phyloP scores from a whole-genome alignment of 1,139 yeast species.

The Candida smagusa region DNA sequence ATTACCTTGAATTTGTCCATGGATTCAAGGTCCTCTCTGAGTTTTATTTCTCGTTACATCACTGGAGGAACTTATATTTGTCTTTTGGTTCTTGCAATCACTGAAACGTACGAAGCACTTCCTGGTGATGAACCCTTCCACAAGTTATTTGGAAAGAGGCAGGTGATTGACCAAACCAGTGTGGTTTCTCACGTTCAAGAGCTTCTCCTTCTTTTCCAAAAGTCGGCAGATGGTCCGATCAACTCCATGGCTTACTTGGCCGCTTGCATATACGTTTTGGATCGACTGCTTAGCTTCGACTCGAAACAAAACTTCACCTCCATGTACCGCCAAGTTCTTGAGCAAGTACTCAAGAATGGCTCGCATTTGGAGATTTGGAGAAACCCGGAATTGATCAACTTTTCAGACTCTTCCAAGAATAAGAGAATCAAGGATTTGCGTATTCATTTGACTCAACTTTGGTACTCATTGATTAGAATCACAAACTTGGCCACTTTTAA shows the following conservation, averaged over 20 bases:
- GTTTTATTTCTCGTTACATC: constrained; percentile 13
- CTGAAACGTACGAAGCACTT: not conserved
- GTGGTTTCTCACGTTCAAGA: constrained; percentile 1
- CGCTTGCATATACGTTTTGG: constrained; percentile 22
- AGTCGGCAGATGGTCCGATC: constrained; percentile 12
- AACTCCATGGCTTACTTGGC: constrained; percentile 24
- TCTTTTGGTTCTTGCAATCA: constrained; percentile 28
- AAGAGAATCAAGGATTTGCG: constrained; percentile 22
- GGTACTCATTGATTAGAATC: constrained; percentile 36
- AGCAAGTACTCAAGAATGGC: constrained; percentile 14
- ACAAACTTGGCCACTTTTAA: constrained; percentile 31
- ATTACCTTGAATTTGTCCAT: constrained; percentile 1
- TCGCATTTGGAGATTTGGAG: constrained; percentile 23
- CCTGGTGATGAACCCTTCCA: not conserved
- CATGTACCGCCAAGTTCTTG: constrained; percentile 17
- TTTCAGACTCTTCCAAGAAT: constrained; percentile 12
- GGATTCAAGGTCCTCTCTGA: constrained; percentile 11
- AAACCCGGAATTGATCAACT: constrained; percentile 29
- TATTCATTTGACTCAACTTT: constrained; percentile 31
- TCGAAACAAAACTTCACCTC: constrained; percentile 16
- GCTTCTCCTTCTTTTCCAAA: constrained; percentile 1
- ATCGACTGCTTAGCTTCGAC: constrained; percentile 13
- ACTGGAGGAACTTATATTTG: constrained; percentile 29
- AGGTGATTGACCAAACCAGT: not conserved
- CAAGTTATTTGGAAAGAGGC: not conserved